Percentiles rank a stretch among this genome's conserved stretches.
These are phyloP conservation scores for Globisporangium alternatum DNA, from an alignment of 352 stramenopile genomes.

Conservation along the genomic window DNA sequence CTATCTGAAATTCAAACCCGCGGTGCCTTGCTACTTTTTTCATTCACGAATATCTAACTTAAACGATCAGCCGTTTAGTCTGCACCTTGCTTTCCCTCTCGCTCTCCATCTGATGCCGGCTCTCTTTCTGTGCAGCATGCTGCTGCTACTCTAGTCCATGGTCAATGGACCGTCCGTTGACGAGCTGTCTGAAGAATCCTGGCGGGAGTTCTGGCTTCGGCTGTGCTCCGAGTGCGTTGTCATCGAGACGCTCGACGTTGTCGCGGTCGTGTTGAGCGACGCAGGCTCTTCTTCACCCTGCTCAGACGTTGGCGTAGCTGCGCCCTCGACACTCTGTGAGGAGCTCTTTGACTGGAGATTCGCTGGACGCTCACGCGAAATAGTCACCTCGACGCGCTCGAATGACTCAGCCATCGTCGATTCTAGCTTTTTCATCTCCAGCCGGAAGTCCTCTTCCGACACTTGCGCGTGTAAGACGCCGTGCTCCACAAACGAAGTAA, in stretches of 20 bases:
- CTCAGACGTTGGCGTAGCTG: constrained; percentile 5
- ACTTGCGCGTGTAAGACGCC: constrained; percentile 47
- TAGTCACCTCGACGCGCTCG: constrained; percentile 77
- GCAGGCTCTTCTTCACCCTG: background rate
- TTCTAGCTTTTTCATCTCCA: constrained; percentile 68
- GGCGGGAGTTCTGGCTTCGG: constrained; percentile 30
- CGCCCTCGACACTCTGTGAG: constrained; percentile 26
- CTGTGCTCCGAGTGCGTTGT: constrained; percentile 19
- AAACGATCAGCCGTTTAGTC: background rate
- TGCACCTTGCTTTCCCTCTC: background rate
- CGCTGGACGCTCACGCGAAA: constrained; percentile 59
- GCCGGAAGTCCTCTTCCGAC: constrained; percentile 48
- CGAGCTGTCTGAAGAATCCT: constrained; percentile 27
- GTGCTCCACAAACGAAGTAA: constrained; percentile 84
- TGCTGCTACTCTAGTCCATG: constrained; percentile 25
- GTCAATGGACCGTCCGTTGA: constrained; percentile 30
- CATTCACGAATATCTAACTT: constrained; percentile 18
- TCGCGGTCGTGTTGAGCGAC: constrained; percentile 10
- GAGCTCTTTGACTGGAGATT: constrained; percentile 34
- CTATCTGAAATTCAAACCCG: constrained; percentile 11
- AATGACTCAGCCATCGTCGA: constrained; percentile 66
- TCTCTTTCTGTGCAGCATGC: background rate
- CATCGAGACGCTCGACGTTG: constrained; percentile 21
- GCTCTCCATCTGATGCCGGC: background rate
- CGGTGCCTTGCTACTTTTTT: constrained; percentile 11